Conservation (phyloP, 140 eudicot genomes). For the Ambrosia hybrid region DNA sequence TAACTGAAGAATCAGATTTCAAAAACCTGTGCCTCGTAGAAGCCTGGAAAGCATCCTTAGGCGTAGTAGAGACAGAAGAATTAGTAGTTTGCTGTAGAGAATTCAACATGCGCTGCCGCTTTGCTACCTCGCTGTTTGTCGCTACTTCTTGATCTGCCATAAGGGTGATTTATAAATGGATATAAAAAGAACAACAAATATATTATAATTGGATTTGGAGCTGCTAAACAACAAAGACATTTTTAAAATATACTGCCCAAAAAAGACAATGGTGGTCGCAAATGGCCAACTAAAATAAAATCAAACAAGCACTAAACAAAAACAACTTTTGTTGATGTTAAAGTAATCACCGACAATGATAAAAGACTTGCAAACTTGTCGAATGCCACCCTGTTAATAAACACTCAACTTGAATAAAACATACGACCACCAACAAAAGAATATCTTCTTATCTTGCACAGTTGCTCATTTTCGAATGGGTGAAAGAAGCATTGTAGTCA, state of each 20-base stretch:
- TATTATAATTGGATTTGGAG: constrained; percentile 1
- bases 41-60: constrained; percentile 45
- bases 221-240: not conserved
- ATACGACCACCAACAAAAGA: constrained; percentile 1
- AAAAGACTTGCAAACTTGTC: not conserved
- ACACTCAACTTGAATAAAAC: not conserved
- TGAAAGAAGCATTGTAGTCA: not conserved
- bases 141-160: constrained; percentile 51
- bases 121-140: constrained; percentile 41
- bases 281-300: not conserved
- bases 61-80: constrained; percentile 42
- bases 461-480: not conserved
- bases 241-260: not conserved
- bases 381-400: not conserved
- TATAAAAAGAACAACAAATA: not conserved
- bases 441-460: not conserved
- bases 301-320: not conserved
- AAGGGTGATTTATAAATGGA: not conserved
- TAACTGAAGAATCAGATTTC: constrained; percentile 46
- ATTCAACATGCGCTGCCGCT: constrained; percentile 73
- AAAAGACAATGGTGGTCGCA: not conserved
- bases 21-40: constrained; percentile 41
- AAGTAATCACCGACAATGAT: not conserved
- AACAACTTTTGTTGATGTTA: not conserved
- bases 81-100: constrained; percentile 52